Conservation (phyloP, 2,329 filamentous ascomycete species). For the Ceratocystis cubensis region DNA sequence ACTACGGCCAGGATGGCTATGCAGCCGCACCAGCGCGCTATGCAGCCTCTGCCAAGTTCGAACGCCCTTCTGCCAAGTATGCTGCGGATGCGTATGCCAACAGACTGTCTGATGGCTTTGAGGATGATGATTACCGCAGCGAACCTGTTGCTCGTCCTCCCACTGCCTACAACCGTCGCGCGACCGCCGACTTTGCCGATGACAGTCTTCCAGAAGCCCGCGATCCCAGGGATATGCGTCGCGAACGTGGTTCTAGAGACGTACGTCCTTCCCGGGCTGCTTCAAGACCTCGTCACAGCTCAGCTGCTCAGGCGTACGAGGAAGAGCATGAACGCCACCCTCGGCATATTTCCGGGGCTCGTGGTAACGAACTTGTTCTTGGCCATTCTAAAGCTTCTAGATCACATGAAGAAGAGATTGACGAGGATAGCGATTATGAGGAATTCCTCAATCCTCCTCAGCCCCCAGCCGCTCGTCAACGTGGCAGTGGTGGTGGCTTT, state of each 20-base stretch:
- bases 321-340: conserved; percentile 4
- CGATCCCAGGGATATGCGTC: conserved; percentile 2
- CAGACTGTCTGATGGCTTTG: conserved; percentile 7
- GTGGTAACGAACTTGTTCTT: conserved; percentile 18
- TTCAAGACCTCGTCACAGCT: conserved; percentile 12
- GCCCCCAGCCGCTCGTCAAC: not conserved
- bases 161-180: conserved; percentile 11
- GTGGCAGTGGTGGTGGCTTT: conserved; percentile 9
- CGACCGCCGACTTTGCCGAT: not conserved
- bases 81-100: conserved; percentile 11
- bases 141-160: conserved; percentile 12
- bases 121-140: conserved; percentile 10
- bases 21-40: conserved; percentile 11
- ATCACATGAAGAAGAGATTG: conserved; percentile 16
- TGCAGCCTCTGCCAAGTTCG: conserved; percentile 14
- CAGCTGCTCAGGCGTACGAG: conserved; percentile 8
- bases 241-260: not conserved
- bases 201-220: not conserved
- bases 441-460: not conserved
- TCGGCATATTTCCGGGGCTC: conserved; percentile 6
- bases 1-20: conserved; percentile 10
- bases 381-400: not conserved
- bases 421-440: conserved; percentile 17
- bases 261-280: conserved; percentile 11
- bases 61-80: conserved; percentile 15